Base-by-base conservation (phyloP, 345 rosid genomes). In the Cochlearia excelsa region DNA sequence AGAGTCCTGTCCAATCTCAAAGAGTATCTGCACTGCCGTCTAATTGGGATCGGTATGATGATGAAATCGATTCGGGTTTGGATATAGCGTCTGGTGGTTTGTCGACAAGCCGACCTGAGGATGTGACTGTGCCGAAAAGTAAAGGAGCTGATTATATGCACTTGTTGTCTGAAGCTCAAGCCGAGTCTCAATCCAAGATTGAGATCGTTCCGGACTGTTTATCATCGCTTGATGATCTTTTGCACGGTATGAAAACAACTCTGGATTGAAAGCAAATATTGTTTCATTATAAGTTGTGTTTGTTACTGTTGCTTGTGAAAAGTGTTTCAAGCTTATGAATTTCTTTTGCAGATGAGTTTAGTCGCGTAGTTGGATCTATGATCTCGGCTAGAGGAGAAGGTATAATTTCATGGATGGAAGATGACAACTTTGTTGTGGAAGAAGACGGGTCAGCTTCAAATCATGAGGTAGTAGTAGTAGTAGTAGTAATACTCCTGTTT, bases 41-140 rank as follows among this genome's bases (percentile, higher is more conserved):
- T 3, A 92, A 92, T 75, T 77, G 80, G 87, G 90, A 86, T 64
- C 90, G 89, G 8, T 88, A 83, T 51, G 82, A 71, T 50, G 90
- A 84, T 28, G 85, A 69, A 11, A 52, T 54, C 43, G 82, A 77
- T 58, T 59, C 34, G 0, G 78, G 55, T 50, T 63, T 59, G 1
- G 81, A 41, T 49, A 52, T 57, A 26, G 52, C 46, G 9, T 54
- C 68, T 5, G 45, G 57, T 30, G 61, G 65, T 67, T 26, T 29
- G 26, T 29, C 66, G 16, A 33, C 28, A 39, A 63, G 51, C 42
- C 73, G 58, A 58, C 30, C 51, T 2, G 30, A 75, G 10, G 84
- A 79, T 66, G 71, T 39, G 42, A 40, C 71, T 51, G 30, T 72
- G 51, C 95, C 88, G 0, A 92, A 80, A 79, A 92, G 95, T 70